Conservation (phyloP, 352 stramenopile species). For the Aphanomyces cochlioides region DNA sequence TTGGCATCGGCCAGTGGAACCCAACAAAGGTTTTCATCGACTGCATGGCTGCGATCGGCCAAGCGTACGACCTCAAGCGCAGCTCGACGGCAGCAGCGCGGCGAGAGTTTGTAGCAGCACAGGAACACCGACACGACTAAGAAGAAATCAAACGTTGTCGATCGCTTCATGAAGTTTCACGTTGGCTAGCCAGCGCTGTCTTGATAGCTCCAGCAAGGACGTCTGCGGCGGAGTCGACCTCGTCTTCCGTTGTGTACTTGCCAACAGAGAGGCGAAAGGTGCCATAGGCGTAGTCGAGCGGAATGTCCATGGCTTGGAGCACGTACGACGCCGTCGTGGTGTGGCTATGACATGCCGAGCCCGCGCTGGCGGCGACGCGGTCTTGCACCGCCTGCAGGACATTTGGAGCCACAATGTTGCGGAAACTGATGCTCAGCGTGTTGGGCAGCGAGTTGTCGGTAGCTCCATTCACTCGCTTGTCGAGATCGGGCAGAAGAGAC, state of each 20-base stretch:
- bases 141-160: too few species aligned
- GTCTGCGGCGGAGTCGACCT: conserved; percentile 81
- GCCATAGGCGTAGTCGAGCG: conserved; percentile 81
- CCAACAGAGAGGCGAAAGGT: conserved; percentile 94
- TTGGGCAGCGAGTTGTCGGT: conserved; percentile 88
- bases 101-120: too few species aligned
- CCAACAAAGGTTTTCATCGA: conserved; percentile 98
- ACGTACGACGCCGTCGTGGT: conserved; percentile 76
- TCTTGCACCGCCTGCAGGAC: conserved; percentile 86
- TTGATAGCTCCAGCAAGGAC: conserved; percentile 48
- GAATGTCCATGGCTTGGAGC: conserved; percentile 91
- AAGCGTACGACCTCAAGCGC: conserved; percentile 94
- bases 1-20: conserved; percentile 96
- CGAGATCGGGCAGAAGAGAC: conserved; percentile 42
- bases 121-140: too few species aligned
- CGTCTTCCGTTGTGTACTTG: conserved; percentile 79
- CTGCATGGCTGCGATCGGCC: conserved; percentile 80
- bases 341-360: conserved; percentile 92
- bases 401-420: conserved; percentile 69
- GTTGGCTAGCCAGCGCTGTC: background rate
- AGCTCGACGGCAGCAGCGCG: too few species aligned
- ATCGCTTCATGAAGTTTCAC: too few species aligned
- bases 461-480: conserved; percentile 83
- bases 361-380: conserved; percentile 87
- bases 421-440: conserved; percentile 94